Percentiles rank a stretch among this genome's conserved stretches.
Conservation (phyloP, 305 asterid species). For the Fraxinus ornus region DNA sequence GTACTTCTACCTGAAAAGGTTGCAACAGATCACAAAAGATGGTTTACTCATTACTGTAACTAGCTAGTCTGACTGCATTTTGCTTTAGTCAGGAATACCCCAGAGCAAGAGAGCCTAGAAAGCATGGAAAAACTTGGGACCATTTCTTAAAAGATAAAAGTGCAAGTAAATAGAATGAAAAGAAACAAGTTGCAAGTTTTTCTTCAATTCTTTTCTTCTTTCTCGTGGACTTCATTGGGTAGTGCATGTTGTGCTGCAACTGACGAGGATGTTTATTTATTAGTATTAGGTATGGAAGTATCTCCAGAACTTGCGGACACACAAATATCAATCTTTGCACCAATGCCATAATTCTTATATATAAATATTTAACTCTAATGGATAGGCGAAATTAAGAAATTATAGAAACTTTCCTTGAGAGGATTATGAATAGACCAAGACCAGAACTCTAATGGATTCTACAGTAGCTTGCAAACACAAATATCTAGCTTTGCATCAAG, state of each 20-base stretch:
- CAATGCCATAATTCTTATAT: background rate
- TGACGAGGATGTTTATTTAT: background rate
- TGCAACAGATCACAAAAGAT: background rate
- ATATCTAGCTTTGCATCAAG: too few species aligned
- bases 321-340: background rate
- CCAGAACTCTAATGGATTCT: background rate
- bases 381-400: background rate
- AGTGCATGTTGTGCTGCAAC: background rate
- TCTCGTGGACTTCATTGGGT: background rate
- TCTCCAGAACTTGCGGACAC: background rate
- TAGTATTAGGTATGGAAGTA: background rate
- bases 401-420: background rate
- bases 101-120: background rate
- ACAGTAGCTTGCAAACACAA: too few species aligned
- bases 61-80: background rate
- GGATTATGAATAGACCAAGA: background rate
- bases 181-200: background rate
- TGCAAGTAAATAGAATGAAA: background rate
- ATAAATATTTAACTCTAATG: background rate
- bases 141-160: background rate
- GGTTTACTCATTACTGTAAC: background rate
- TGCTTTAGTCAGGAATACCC: background rate
- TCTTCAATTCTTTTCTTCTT: background rate
- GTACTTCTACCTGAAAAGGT: background rate
- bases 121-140: background rate